Conservation (phyloP, 495 filamentous ascomycete species). For the Annulohypoxylon bovei region DNA sequence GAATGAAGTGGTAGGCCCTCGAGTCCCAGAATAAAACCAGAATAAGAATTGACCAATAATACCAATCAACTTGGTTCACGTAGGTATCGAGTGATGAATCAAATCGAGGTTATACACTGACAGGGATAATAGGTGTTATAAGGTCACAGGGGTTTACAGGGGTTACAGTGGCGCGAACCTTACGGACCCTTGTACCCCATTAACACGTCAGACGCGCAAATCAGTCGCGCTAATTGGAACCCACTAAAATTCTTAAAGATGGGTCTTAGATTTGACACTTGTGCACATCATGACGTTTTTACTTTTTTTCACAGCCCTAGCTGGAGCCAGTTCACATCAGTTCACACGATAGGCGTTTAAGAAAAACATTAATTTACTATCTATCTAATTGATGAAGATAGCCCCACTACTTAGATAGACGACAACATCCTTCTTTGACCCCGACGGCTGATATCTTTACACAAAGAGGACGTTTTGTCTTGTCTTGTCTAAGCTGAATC, state of each 20-base stretch:
- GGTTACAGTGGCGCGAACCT: neutral
- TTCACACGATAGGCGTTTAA: conserved; percentile 7
- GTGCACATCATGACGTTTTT: conserved; percentile 39
- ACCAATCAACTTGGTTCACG: neutral
- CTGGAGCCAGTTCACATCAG: neutral
- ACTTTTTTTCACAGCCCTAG: conserved; percentile 11
- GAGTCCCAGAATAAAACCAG: neutral
- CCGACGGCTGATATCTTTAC: neutral
- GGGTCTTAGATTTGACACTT: conserved; percentile 11
- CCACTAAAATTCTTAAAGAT: conserved; percentile 14
- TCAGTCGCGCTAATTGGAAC: conserved; percentile 30
- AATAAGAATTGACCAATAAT: conserved; percentile 35
- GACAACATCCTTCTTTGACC: conserved; percentile 3
- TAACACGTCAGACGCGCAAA: conserved; percentile 27
- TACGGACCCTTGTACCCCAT: conserved; percentile 22
- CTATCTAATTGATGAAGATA: neutral
- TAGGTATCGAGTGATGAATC: neutral
- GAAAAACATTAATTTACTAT: neutral
- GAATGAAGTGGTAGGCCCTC: conserved; percentile 10
- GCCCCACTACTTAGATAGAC: neutral
- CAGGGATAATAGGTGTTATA: neutral
- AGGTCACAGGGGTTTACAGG: neutral
- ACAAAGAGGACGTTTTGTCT: neutral
- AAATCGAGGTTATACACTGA: neutral
- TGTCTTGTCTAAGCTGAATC: neutral